Conservation (phyloP, 2,329 filamentous ascomycete genomes). For the Talaromyces sp. region DNA sequence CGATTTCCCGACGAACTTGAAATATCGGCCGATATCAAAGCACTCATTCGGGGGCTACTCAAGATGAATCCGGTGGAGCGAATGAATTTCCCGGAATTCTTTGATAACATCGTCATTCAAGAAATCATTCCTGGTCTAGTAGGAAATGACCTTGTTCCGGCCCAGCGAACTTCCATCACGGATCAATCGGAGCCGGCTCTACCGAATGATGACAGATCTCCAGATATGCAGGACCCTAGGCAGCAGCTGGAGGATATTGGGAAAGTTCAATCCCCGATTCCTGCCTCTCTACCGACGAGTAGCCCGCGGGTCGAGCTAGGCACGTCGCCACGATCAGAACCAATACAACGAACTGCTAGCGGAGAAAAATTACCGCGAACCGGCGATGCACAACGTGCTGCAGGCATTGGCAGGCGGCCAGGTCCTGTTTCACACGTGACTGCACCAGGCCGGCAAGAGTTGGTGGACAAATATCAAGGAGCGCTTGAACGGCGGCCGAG, state of each 20-base stretch:
- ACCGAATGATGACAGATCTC: conserved; percentile 15
- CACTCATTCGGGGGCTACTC: conserved; percentile 73
- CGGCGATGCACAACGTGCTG: conserved; percentile 27
- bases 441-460: conserved; percentile 43
- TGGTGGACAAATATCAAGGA: conserved; percentile 32
- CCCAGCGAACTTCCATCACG: conserved; percentile 22
- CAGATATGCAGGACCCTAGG: conserved; percentile 4
- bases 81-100: conserved; percentile 83
- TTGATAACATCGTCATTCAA: conserved; percentile 69
- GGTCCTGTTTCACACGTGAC: conserved; percentile 37
- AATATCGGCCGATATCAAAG: conserved; percentile 74
- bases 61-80: conserved; percentile 84
- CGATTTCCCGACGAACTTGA: conserved; percentile 72
- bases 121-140: conserved; percentile 76
- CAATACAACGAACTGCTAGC: conserved; percentile 37
- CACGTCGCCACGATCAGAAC: conserved; percentile 25
- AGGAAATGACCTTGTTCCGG: conserved; percentile 65
- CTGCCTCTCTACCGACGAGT: conserved; percentile 40
- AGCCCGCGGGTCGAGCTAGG: conserved; percentile 29
- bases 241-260: conserved; percentile 22
- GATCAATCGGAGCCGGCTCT: conserved; percentile 20
- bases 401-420: conserved; percentile 35
- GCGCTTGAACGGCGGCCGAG: conserved; percentile 16
- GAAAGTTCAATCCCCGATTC: conserved; percentile 22
- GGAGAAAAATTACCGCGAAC: conserved; percentile 32